phyloP scores from a whole-genome alignment of 306 rosid species.

The Carpinus viminea region DNA sequence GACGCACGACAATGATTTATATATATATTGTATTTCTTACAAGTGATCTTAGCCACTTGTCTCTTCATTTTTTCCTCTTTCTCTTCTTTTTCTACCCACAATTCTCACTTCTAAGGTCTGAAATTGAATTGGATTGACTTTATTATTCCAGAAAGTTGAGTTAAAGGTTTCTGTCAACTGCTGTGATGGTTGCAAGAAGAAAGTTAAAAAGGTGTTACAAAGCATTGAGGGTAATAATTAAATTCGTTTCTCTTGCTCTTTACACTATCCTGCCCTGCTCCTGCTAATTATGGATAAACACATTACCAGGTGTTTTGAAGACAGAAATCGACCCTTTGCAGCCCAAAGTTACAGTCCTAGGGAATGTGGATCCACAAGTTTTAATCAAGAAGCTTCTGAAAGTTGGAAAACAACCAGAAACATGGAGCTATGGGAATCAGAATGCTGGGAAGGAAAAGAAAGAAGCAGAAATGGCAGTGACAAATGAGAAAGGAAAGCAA shows the following conservation, averaged over 20 bases:
- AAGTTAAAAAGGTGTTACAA: constrained; percentile 38
- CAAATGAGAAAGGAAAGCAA: constrained; percentile 27
- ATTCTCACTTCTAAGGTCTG: background rate
- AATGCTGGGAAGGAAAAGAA: constrained; percentile 19
- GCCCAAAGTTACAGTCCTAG: constrained; percentile 41
- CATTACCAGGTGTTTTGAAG: constrained; percentile 36
- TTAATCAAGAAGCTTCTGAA: constrained; percentile 40
- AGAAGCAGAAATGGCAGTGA: constrained; percentile 7
- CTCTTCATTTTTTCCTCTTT: background rate
- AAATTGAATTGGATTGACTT: constrained; percentile 11
- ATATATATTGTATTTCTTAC: background rate
- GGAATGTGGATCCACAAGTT: constrained; percentile 39
- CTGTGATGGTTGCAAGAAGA: constrained; percentile 51
- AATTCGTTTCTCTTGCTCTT: background rate
- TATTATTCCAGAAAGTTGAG: constrained; percentile 39
- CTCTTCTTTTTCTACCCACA: background rate
- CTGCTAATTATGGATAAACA: constrained; percentile 10
- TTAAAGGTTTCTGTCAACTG: constrained; percentile 45
- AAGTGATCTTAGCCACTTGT: too few species aligned
- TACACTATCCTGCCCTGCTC: background rate
- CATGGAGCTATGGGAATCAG: constrained; percentile 22
- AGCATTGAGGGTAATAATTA: constrained; percentile 33
- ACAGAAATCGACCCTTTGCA: constrained; percentile 39
- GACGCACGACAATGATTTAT: background rate
- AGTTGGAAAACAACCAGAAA: constrained; percentile 42